Evolutionary conservation across 2,329 filamentous ascomycete genomes (phyloP).

Genomic region (Dryadomyces sulphureus): DNA sequence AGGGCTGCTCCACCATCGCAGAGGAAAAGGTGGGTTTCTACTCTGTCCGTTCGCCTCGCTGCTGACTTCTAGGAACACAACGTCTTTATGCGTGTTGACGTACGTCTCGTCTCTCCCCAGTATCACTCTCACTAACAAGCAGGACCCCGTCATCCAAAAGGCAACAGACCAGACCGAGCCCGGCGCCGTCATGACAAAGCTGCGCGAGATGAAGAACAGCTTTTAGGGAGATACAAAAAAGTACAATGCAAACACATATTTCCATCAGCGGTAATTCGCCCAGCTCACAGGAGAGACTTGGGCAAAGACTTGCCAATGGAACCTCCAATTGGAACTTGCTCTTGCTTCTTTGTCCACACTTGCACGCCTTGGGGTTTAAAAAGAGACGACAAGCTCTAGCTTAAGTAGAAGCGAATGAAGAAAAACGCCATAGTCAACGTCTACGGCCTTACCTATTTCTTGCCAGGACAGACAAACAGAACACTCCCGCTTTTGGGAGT

Average conservation of each 20-base stretch:
- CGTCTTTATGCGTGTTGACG: conserved; percentile 83
- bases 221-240: conserved; percentile 28
- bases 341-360: conserved; percentile 59
- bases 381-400: conserved; percentile 52
- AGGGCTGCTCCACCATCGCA: conserved; percentile 90
- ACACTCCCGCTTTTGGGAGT: neutral
- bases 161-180: conserved; percentile 68
- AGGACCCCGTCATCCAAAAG: conserved; percentile 76
- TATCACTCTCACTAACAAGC: conserved; percentile 6
- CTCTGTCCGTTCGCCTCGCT: neutral
- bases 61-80: conserved; percentile 57
- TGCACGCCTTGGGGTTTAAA: conserved; percentile 36
- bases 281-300: conserved; percentile 2
- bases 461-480: too few relatives aligned
- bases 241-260: conserved; percentile 15
- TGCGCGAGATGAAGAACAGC: conserved; percentile 85
- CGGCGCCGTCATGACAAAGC: conserved; percentile 67
- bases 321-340: conserved; percentile 19
- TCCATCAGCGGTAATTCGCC: conserved; percentile 15
- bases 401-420: conserved; percentile 37
- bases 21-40: conserved; percentile 65
- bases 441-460: neutral
- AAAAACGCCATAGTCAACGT: neutral
- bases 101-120: conserved; percentile 20
- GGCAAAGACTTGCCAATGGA: conserved; percentile 12